These are phyloP conservation scores for Xylaria grammica DNA, from an alignment of 495 filamentous ascomycete species.

Conservation along the genomic window DNA sequence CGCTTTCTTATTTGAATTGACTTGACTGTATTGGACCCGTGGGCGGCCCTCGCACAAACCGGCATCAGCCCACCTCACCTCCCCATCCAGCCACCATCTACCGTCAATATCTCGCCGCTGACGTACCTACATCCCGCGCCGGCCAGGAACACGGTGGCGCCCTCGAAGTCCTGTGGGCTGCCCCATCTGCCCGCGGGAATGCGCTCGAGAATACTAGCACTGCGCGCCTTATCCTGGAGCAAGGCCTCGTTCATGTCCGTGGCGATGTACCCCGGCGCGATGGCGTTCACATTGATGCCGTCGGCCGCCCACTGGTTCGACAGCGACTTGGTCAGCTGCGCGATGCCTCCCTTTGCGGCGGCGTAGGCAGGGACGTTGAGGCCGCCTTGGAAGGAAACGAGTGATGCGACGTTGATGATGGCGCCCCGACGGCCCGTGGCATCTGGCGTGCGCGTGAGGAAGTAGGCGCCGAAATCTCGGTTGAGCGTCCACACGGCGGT, in stretches of 20 bases:
- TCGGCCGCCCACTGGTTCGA: constrained; percentile 73
- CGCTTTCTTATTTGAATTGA: too few species aligned
- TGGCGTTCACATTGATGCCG: constrained; percentile 71
- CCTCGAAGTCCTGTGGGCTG: constrained; percentile 76
- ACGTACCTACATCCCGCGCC: constrained; percentile 70
- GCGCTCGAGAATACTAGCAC: constrained; percentile 68
- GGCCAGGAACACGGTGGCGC: constrained; percentile 70
- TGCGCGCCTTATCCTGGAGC: constrained; percentile 65
- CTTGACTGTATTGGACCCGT: neutral
- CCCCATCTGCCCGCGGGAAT: constrained; percentile 80
- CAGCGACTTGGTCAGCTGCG: constrained; percentile 69
- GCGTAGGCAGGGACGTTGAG: constrained; percentile 66
- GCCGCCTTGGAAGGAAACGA: constrained; percentile 25
- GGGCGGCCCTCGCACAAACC: neutral
- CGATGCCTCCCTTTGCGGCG: constrained; percentile 69
- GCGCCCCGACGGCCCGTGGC: constrained; percentile 19
- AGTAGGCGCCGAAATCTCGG: constrained; percentile 24
- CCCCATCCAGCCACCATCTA: constrained; percentile 86
- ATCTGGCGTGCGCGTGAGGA: constrained; percentile 20
- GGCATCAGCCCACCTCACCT: constrained; percentile 30
- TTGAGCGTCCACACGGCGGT: constrained; percentile 24
- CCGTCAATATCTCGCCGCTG: constrained; percentile 69
- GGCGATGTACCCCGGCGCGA: constrained; percentile 63
- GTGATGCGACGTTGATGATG: constrained; percentile 28
- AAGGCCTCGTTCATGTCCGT: constrained; percentile 44